Percentiles rank a stretch among this genome's conserved stretches.
Conservation (phyloP, 768 basidiomycete genomes). For the Pleurotus cornucopiae region DNA sequence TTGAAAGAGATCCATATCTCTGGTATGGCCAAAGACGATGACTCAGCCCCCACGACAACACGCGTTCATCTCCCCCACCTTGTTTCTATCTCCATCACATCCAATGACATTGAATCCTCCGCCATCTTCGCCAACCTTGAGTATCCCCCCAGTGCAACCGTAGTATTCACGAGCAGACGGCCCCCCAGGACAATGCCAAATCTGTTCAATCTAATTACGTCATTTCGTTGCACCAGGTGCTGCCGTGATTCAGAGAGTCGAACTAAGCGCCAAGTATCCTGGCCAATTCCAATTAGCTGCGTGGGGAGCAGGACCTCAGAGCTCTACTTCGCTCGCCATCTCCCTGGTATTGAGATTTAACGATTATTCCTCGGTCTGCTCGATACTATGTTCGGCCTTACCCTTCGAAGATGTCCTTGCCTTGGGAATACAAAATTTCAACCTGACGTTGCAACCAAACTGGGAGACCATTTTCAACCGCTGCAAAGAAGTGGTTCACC, state of each 20-base stretch:
- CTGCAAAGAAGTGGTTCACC: not conserved
- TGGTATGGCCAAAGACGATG: no score
- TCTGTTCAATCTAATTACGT: not conserved
- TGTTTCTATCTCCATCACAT: not conserved
- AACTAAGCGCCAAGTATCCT: not conserved
- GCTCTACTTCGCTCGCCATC: no score
- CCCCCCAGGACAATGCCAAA: not conserved
- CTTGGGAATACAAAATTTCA: no score
- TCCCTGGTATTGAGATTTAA: no score
- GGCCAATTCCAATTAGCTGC: not conserved
- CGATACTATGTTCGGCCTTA: no score
- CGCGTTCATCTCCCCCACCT: not conserved
- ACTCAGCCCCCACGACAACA: not conserved
- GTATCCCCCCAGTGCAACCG: no score
- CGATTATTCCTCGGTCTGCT: no score
- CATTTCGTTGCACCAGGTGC: not conserved
- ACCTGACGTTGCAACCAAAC: not conserved
- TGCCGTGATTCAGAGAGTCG: not conserved
- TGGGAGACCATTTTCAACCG: not conserved
- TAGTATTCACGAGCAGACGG: no score
- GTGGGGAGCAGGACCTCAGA: not conserved
- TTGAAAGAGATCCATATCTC: not conserved
- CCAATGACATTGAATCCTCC: not conserved
- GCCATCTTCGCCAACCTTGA: not conserved
- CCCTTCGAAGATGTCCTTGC: no score